phyloP scores from a whole-genome alignment of 2,329 filamentous ascomycete genomes.

The Aspergillus sp. region DNA sequence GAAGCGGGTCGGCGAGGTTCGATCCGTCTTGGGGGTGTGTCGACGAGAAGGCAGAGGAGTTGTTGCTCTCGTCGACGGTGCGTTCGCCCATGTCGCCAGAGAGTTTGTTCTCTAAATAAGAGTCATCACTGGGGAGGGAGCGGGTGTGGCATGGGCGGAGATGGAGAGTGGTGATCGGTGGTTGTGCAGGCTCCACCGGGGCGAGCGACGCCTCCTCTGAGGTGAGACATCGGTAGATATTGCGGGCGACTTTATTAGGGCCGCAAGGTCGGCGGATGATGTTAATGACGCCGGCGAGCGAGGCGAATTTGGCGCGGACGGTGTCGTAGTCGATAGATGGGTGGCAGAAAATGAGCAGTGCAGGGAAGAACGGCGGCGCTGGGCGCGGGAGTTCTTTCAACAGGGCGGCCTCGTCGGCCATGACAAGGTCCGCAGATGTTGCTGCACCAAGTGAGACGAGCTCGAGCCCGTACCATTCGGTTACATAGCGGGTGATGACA shows the following conservation, averaged over 20 bases:
- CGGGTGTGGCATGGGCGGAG: slow-evolving; percentile 7
- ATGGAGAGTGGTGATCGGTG: slow-evolving; percentile 7
- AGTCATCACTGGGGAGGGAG: neutral
- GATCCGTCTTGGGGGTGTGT: slow-evolving; percentile 4
- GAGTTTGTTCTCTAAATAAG: neutral
- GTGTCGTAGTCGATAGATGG: slow-evolving; percentile 35
- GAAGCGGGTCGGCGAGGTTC: slow-evolving; percentile 5
- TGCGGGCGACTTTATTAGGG: slow-evolving; percentile 41
- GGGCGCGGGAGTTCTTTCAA: slow-evolving; percentile 1
- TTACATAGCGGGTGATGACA: slow-evolving; percentile 31
- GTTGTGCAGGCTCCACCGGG: neutral
- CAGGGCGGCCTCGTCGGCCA: slow-evolving; percentile 33
- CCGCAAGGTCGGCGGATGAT: slow-evolving; percentile 41
- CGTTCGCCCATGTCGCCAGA: slow-evolving; percentile 6
- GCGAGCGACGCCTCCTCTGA: neutral
- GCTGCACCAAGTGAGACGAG: slow-evolving; percentile 30
- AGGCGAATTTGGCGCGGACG: slow-evolving; percentile 26
- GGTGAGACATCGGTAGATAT: slow-evolving; percentile 30
- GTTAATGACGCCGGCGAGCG: slow-evolving; percentile 33
- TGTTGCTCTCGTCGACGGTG: slow-evolving; percentile 1
- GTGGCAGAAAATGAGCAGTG: slow-evolving; percentile 39
- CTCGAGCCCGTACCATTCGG: slow-evolving; percentile 37
- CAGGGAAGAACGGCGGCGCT: slow-evolving; percentile 17
- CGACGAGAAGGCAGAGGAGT: too few relatives aligned
- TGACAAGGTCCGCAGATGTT: slow-evolving; percentile 31